Percentiles rank a stretch among this genome's conserved stretches.
These are phyloP conservation scores for Fragaria iinumae DNA, from an alignment of 306 rosid genomes.

Conservation along the genomic window DNA sequence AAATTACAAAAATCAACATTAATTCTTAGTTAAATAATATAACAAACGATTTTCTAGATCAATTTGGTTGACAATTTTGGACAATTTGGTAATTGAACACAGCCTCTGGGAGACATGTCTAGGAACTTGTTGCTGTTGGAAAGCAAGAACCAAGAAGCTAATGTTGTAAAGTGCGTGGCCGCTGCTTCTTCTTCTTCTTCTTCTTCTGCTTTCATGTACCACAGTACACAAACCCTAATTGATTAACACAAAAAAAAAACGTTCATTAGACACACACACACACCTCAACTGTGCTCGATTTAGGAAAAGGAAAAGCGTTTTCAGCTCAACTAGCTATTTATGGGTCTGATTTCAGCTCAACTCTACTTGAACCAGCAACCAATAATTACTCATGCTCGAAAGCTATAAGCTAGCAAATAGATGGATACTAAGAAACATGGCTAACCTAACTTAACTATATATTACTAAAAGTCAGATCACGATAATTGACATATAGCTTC, in stretches of 20 bases:
- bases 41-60: background rate
- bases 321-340: background rate
- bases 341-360: background rate
- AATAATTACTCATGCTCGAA: background rate
- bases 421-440: background rate
- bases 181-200: background rate
- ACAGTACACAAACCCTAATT: constrained; percentile 26
- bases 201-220: background rate
- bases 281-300: background rate
- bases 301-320: background rate
- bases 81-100: constrained; percentile 28
- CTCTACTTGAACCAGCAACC: background rate
- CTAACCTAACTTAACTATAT: background rate
- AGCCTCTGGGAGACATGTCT: constrained; percentile 28
- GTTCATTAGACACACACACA: background rate
- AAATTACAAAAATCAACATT: background rate
- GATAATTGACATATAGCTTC: background rate
- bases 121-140: constrained; percentile 53
- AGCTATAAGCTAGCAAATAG: background rate
- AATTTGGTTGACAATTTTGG: background rate
- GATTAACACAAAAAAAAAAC: background rate
- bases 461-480: background rate
- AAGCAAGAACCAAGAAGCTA: constrained; percentile 33
- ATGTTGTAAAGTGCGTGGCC: constrained; percentile 15
- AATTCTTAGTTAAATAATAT: background rate